Base-by-base conservation (phyloP, 306 rosid species). In the Citrullus colocynthis region DNA sequence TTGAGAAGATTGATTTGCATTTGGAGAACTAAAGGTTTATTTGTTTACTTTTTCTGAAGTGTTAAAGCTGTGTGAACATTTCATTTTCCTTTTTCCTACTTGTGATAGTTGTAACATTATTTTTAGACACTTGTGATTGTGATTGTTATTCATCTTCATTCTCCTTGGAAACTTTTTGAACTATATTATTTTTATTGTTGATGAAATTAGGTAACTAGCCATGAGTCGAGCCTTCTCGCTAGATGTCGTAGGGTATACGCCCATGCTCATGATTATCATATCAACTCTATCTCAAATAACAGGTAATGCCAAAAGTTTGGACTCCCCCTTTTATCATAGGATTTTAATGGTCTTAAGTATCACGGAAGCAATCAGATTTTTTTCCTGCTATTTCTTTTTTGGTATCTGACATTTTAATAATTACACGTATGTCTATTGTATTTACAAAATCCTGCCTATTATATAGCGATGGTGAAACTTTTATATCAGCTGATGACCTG, bases 401-500 rank as follows among this genome's bases (percentile, higher is more conserved):
- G 8, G 24, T 76, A 59, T 59, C 37, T 60, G 15, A 17, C 7
- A 21, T 58, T 39, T 66, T 36, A 51, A 64, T 30, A 12, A 78
- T 69, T 42, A 78, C 30, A 17, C 21, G 17, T 55, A 28, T 42
- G 59, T 32, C 41, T 41, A 16, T 59, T 28, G 28, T 63, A 78
- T 60, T 60, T 34, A 28, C 18, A 9, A 62, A 18, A 32, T 74
- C 32, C 86, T 83, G 57, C 20, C 54, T 16, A 45, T 86, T 82
- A 80, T 77, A 80, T 72, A 92, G 99, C 52, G 98, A 95, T 74
- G 97, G 97, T 7, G 99, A 95, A 88, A 95, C 99, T 88, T 92
- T 95, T 88, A 92, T 95, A 89, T 95, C 99, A 55, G 99, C 99
- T 80, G 99, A 95, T 85, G 99, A 95, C 86, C 88, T 95, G 79